These are phyloP conservation scores for Termitomyces sp. DNA, from an alignment of 768 basidiomycete genomes.

Conservation along the genomic window DNA sequence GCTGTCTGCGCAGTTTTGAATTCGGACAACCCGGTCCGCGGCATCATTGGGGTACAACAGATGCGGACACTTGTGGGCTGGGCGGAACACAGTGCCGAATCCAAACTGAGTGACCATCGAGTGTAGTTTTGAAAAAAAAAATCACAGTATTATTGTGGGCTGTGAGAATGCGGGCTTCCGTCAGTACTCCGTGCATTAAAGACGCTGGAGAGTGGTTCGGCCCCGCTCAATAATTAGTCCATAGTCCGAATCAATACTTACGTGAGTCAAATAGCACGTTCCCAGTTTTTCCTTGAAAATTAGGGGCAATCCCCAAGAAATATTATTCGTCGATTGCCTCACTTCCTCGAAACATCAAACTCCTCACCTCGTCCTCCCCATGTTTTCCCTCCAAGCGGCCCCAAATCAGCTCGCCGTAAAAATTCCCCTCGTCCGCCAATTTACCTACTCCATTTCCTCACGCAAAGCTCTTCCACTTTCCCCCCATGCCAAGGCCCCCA, in stretches of 20 bases:
- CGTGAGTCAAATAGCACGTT: not conserved
- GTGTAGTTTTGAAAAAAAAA: not conserved
- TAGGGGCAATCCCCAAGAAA: slow-evolving; percentile 8
- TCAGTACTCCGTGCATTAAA: not conserved
- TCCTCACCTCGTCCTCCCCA: not conserved
- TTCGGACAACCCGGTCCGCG: slow-evolving; percentile 42
- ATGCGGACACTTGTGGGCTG: slow-evolving; percentile 80
- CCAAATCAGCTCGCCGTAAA: not conserved
- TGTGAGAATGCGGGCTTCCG: not conserved
- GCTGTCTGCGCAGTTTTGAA: slow-evolving; percentile 68
- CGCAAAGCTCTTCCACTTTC: slow-evolving; percentile 46
- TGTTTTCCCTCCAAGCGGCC: slow-evolving; percentile 10
- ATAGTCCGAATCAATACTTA: not conserved
- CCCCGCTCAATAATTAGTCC: not conserved
- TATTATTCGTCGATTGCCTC: slow-evolving; percentile 8
- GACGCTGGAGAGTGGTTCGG: not conserved
- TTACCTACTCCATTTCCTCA: slow-evolving; percentile 23
- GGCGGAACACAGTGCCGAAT: slow-evolving; percentile 17
- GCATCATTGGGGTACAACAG: slow-evolving; percentile 60
- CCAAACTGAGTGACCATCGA: not conserved
- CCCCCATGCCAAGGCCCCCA: slow-evolving; percentile 36
- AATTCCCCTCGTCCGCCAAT: slow-evolving; percentile 15
- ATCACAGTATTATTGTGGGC: not conserved
- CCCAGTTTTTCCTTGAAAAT: not conserved
- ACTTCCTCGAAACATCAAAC: not conserved